phyloP scores from a whole-genome alignment of 306 rosid genomes.

The Prunus mongolica region DNA sequence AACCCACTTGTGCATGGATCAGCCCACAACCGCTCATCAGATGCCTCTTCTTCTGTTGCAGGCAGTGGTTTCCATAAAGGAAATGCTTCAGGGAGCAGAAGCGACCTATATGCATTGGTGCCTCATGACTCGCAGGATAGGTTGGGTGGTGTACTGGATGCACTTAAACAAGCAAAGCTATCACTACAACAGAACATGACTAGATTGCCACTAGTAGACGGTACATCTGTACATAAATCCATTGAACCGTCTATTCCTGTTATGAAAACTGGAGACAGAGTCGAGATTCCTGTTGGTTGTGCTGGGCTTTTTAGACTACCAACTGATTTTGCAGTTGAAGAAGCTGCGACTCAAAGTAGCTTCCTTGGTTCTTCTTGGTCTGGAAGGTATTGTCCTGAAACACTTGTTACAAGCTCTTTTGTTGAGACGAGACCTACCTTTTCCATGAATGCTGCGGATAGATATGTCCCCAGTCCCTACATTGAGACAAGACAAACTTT shows the following conservation, averaged over 20 bases:
- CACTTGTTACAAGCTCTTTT: slow-evolving; percentile 24
- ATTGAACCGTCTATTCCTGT: slow-evolving; percentile 32
- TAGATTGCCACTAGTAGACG: slow-evolving; percentile 38
- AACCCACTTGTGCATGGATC: slow-evolving; percentile 22
- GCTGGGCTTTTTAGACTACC: slow-evolving; percentile 86
- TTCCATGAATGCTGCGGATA: slow-evolving; percentile 28
- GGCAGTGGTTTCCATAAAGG: slow-evolving; percentile 24
- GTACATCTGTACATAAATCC: slow-evolving; percentile 26
- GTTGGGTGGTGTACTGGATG: slow-evolving; percentile 62
- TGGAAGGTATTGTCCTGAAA: slow-evolving; percentile 31
- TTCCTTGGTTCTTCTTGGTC: slow-evolving; percentile 31
- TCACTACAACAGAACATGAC: slow-evolving; percentile 59
- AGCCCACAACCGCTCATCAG: slow-evolving; percentile 21
- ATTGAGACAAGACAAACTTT: slow-evolving; percentile 25
- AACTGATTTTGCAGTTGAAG: slow-evolving; percentile 55
- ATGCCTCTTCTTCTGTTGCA: slow-evolving; percentile 28
- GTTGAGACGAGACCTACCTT: slow-evolving; percentile 24
- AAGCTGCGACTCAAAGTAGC: slow-evolving; percentile 33
- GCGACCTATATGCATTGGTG: slow-evolving; percentile 63
- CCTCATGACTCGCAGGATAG: slow-evolving; percentile 44
- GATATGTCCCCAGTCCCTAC: slow-evolving; percentile 22
- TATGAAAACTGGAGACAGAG: slow-evolving; percentile 36
- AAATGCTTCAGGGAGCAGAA: slow-evolving; percentile 37
- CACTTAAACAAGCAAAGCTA: slow-evolving; percentile 72
- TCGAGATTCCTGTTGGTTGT: slow-evolving; percentile 54